phyloP scores from a whole-genome alignment of 2,329 filamentous ascomycete genomes.

The Stagonosporopsis chrysanthemi region DNA sequence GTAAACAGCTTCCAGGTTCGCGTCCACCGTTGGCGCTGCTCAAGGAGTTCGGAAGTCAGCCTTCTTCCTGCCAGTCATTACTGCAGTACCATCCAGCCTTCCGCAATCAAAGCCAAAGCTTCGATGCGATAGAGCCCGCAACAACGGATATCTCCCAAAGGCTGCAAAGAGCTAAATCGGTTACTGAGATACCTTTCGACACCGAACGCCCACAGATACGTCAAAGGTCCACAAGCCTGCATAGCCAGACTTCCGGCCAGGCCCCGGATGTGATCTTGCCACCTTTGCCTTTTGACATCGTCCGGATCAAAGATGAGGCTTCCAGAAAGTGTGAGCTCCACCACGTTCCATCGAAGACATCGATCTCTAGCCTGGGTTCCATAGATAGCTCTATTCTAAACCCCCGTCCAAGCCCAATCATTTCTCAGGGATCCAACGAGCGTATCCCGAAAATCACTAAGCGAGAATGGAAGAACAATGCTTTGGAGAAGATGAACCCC shows the following conservation, averaged over 20 bases:
- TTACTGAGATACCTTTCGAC: slow-evolving; percentile 30
- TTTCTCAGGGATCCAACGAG: slow-evolving; percentile 32
- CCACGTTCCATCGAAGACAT: slow-evolving; percentile 47
- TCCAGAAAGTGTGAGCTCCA: slow-evolving; percentile 35
- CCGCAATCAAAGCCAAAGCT: slow-evolving; percentile 23
- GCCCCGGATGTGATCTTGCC: slow-evolving; percentile 54
- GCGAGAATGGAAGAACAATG: slow-evolving; percentile 46
- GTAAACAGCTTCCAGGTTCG: slow-evolving; percentile 14
- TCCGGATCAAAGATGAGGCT: slow-evolving; percentile 35
- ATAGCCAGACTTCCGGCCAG: slow-evolving; percentile 41
- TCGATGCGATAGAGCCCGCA: neutral
- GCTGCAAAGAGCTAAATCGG: slow-evolving; percentile 36
- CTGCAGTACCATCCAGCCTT: slow-evolving; percentile 41
- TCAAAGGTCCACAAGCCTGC: slow-evolving; percentile 37
- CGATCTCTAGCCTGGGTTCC: slow-evolving; percentile 52
- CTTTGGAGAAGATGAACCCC: slow-evolving; percentile 42
- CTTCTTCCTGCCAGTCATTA: slow-evolving; percentile 37
- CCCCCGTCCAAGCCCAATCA: slow-evolving; percentile 46
- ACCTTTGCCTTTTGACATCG: slow-evolving; percentile 50
- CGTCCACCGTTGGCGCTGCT: slow-evolving; percentile 22
- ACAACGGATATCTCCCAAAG: slow-evolving; percentile 21
- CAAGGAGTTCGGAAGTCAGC: slow-evolving; percentile 29
- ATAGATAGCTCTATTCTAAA: slow-evolving; percentile 52
- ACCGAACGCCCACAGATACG: slow-evolving; percentile 30
- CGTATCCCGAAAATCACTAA: slow-evolving; percentile 48